phyloP scores from a whole-genome alignment of 192 early-diverging fungal genomes.

The Neocallimastix lanati region DNA sequence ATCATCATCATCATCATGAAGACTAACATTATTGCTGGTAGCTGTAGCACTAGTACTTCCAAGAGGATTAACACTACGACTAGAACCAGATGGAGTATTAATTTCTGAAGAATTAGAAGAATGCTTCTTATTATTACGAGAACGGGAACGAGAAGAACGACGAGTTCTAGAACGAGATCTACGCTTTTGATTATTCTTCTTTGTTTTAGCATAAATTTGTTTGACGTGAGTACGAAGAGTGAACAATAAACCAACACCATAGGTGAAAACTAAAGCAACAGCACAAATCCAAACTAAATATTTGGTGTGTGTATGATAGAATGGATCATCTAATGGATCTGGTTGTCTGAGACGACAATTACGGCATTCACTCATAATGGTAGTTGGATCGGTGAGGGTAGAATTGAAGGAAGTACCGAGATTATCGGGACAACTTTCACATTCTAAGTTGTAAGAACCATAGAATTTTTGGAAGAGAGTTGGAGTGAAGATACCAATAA shows the following conservation, averaged over 20 bases:
- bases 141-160: slow-evolving; percentile 1
- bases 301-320: slow-evolving; percentile 58
- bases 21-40: slow-evolving; percentile 20
- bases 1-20: slow-evolving; percentile 27
- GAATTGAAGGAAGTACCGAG: slow-evolving; percentile 2
- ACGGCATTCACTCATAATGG: slow-evolving; percentile 16
- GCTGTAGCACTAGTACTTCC: no score
- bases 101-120: not conserved
- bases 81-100: slow-evolving; percentile 1
- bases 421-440: slow-evolving; percentile 19
- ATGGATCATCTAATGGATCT: slow-evolving; percentile 53
- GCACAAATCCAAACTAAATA: slow-evolving; percentile 80
- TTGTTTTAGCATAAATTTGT: slow-evolving; percentile 34
- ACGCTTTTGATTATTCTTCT: not conserved
- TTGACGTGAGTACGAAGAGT: slow-evolving; percentile 80
- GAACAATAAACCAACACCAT: slow-evolving; percentile 80
- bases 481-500: slow-evolving; percentile 82
- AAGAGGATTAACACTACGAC: no score
- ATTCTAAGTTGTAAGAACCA: slow-evolving; percentile 41
- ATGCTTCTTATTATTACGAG: not conserved
- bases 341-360: slow-evolving; percentile 41
- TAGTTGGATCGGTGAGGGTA: not conserved
- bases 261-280: slow-evolving; percentile 51
- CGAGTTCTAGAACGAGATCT: not conserved
- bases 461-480: slow-evolving; percentile 87